These are phyloP conservation scores for Delonix regia DNA, from an alignment of 306 rosid species.

Conservation along the genomic window DNA sequence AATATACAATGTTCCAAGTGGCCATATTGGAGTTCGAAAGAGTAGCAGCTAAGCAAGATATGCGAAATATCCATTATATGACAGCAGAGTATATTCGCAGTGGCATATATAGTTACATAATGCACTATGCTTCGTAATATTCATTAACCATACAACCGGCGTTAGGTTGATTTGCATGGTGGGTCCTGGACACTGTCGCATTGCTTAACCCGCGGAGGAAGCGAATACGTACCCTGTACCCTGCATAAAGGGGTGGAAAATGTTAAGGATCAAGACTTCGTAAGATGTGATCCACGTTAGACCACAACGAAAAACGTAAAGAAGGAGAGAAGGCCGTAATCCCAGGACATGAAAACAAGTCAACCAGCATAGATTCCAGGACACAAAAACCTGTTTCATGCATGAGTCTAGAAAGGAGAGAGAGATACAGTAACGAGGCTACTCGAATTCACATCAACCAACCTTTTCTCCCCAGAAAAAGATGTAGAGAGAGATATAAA, in stretches of 20 bases:
- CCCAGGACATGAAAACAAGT: slow-evolving; percentile 30
- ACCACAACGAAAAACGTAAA: not conserved
- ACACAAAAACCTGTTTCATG: slow-evolving; percentile 26
- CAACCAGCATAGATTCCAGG: slow-evolving; percentile 37
- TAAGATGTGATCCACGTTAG: slow-evolving; percentile 1
- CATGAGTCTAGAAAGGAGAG: slow-evolving; percentile 21
- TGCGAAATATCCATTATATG: not conserved
- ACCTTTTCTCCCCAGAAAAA: not conserved
- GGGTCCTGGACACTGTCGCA: slow-evolving; percentile 12
- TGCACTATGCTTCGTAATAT: slow-evolving; percentile 21
- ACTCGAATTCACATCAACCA: not conserved
- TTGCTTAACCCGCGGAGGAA: slow-evolving; percentile 30
- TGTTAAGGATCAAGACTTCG: slow-evolving; percentile 17
- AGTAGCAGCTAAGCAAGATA: not conserved
- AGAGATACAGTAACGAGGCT: not conserved
- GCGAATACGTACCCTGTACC: slow-evolving; percentile 45
- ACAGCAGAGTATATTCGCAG: slow-evolving; percentile 20
- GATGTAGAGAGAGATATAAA: not conserved
- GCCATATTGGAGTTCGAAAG: slow-evolving; percentile 28
- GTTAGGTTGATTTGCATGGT: slow-evolving; percentile 26
- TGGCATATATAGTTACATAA: slow-evolving; percentile 28
- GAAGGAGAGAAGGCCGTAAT: not conserved
- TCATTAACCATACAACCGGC: slow-evolving; percentile 2
- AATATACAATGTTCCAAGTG: slow-evolving; percentile 33
- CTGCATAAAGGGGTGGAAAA: slow-evolving; percentile 50